Conservation (phyloP, 2,329 filamentous ascomycete species). For the Penicillium sp. region DNA sequence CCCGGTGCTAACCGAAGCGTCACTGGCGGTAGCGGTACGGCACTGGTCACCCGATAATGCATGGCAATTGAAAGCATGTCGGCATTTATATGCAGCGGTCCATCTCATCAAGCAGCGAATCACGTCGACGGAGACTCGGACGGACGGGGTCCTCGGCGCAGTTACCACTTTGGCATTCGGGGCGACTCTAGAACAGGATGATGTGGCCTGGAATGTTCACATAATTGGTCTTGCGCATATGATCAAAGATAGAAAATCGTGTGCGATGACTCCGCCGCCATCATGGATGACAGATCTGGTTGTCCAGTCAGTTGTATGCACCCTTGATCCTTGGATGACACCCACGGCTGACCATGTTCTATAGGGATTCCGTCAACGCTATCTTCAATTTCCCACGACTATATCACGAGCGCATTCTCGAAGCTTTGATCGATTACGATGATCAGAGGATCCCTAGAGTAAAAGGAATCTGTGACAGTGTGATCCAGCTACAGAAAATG, state of each 20-base stretch:
- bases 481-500: slow-evolving; percentile 4
- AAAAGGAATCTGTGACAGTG: not conserved
- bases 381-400: slow-evolving; percentile 5
- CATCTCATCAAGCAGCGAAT: slow-evolving; percentile 24
- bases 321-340: not conserved
- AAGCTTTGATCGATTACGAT: not conserved
- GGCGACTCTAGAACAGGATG: slow-evolving; percentile 19
- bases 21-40: slow-evolving; percentile 24
- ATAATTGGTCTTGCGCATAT: slow-evolving; percentile 20
- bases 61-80: slow-evolving; percentile 22
- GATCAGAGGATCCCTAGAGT: not conserved
- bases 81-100: slow-evolving; percentile 19
- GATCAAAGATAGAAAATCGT: slow-evolving; percentile 1
- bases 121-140: slow-evolving; percentile 10
- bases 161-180: slow-evolving; percentile 29
- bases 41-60: slow-evolving; percentile 22
- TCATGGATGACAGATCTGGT: not conserved
- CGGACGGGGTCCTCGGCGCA: slow-evolving; percentile 25
- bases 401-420: not conserved
- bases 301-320: not conserved
- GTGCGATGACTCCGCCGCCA: not conserved
- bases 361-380: slow-evolving; percentile 3
- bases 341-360: not conserved
- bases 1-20: slow-evolving; percentile 24
- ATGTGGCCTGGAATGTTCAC: slow-evolving; percentile 22